Percentiles rank a stretch among this genome's conserved stretches.
Conservation (phyloP, 202 grass and related monocot species). For the Tripidium arundinaceum region DNA sequence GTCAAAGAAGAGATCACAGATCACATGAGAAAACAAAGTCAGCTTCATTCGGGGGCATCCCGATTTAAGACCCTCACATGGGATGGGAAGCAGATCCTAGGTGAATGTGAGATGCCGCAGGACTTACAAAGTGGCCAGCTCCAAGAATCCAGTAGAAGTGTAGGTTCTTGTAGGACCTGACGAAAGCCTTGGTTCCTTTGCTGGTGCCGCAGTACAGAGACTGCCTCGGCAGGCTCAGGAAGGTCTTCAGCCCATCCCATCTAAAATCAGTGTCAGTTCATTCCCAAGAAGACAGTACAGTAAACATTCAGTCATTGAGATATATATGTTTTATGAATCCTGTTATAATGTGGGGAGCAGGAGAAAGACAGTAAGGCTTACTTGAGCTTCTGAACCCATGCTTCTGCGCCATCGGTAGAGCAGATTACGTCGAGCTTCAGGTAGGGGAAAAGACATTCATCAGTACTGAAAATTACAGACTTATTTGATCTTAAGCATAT, state of each 20-base stretch:
- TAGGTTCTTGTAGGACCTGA: constrained; percentile 57
- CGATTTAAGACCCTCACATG: constrained; percentile 5
- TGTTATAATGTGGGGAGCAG: neutral
- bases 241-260: constrained; percentile 54
- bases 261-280: neutral
- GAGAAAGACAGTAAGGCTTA: constrained; percentile 14
- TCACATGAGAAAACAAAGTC: neutral
- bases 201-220: constrained; percentile 41
- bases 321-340: neutral
- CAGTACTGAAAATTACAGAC: neutral
- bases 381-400: constrained; percentile 78
- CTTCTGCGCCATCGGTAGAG: constrained; percentile 58
- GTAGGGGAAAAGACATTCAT: neutral
- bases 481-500: neutral
- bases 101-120: neutral
- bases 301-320: neutral
- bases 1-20: neutral
- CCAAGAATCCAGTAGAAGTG: constrained; percentile 80
- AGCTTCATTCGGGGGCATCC: neutral
- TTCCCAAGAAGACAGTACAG: neutral
- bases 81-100: too few relatives aligned
- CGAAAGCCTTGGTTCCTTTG: constrained; percentile 41
- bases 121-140: constrained; percentile 72
- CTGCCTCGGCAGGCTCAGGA: constrained; percentile 34
- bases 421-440: constrained; percentile 67